Percentiles rank a stretch among this genome's conserved stretches.
Conservation (phyloP, 2,329 filamentous ascomycete species). For the Neonectria neomacrospora region DNA sequence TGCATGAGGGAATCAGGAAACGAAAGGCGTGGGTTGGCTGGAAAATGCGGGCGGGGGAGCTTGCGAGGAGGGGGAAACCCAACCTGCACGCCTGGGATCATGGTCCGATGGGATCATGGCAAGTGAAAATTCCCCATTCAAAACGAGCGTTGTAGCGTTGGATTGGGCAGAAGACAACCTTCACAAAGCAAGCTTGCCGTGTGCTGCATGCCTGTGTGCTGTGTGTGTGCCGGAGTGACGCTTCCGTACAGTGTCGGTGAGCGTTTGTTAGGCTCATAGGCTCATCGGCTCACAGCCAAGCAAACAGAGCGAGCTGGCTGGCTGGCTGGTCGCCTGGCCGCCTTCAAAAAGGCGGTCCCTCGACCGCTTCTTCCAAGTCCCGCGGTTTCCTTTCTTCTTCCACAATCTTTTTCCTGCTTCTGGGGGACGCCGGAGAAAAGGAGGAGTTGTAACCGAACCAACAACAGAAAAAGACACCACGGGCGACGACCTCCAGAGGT, state of each 20-base stretch:
- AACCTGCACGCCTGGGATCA: background rate
- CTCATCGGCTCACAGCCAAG: conserved; percentile 10
- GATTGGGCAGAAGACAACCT: background rate
- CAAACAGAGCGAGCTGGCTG: background rate
- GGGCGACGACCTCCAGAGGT: background rate
- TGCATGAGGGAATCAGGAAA: conserved; percentile 38
- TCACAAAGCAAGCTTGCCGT: background rate
- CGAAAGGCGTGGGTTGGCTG: conserved; percentile 10
- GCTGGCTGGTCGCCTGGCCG: background rate
- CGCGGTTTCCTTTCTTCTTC: conserved; percentile 20
- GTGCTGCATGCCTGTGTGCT: background rate
- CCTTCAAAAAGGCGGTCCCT: conserved; percentile 26
- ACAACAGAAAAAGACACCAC: conserved; percentile 12
- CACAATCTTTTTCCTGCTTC: conserved; percentile 5
- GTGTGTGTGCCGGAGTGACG: background rate
- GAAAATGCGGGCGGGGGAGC: conserved; percentile 5
- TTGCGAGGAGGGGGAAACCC: background rate
- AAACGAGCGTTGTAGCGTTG: background rate
- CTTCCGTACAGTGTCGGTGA: conserved; percentile 25
- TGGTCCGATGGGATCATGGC: background rate
- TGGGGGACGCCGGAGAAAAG: conserved; percentile 36
- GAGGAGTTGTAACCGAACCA: conserved; percentile 19
- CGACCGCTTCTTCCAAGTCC: conserved; percentile 27
- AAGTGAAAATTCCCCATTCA: conserved; percentile 8
- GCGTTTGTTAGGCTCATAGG: conserved; percentile 9